phyloP scores from a whole-genome alignment of 257 asterid genomes.

The Nicotiana benthamiana region DNA sequence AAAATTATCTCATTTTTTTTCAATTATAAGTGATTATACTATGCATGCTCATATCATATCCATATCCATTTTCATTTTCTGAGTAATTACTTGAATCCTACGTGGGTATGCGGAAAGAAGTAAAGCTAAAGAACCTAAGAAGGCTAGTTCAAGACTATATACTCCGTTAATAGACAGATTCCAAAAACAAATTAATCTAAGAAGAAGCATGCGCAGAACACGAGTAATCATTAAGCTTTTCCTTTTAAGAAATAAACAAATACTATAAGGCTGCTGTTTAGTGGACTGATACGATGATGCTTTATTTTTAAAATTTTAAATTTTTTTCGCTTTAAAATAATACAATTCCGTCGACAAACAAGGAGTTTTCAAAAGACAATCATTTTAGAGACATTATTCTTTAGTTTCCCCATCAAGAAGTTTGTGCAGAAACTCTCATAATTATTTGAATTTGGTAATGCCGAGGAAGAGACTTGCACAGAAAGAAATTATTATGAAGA shows the following conservation, averaged over 20 bases:
- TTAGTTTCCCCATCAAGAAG: slow-evolving; percentile 3
- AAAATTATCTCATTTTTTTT: too few relatives aligned
- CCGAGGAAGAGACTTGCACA: not conserved
- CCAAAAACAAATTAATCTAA: not conserved
- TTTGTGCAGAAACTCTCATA: not conserved
- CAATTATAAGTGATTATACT: too few relatives aligned
- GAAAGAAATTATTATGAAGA: not conserved
- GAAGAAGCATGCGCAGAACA: slow-evolving; percentile 29
- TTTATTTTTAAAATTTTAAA: not conserved
- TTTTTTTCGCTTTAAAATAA: not conserved
- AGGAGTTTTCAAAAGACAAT: not conserved
- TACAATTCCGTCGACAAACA: not conserved
- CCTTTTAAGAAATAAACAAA: not conserved
- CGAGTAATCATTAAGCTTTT: slow-evolving; percentile 21
- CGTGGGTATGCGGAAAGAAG: not conserved
- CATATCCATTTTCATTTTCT: too few relatives aligned
- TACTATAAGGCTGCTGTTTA: slow-evolving; percentile 10
- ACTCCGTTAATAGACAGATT: not conserved
- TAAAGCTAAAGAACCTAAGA: not conserved
- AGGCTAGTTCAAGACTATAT: not conserved
- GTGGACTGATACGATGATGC: slow-evolving; percentile 9
- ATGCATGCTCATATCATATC: too few relatives aligned
- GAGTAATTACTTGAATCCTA: not conserved
- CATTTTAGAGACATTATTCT: not conserved
- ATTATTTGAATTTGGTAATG: not conserved